Evolutionary conservation across 495 filamentous ascomycete genomes (phyloP).

Genomic region (Mytilinidion resinicola): DNA sequence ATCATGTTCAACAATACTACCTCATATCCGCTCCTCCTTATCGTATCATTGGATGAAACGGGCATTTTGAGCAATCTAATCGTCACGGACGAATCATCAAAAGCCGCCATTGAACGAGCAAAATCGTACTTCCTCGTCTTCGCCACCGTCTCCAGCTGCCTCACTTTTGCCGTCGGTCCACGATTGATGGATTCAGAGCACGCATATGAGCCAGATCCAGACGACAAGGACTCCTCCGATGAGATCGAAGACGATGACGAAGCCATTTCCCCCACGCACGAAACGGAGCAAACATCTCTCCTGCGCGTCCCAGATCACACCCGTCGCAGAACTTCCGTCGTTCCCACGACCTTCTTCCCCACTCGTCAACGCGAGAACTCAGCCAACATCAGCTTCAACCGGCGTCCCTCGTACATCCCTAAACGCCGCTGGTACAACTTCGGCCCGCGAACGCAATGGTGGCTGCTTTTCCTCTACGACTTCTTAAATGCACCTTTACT

Average conservation of each 20-base stretch:
- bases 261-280: slow-evolving; percentile 20
- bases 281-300: slow-evolving; percentile 41
- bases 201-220: slow-evolving; percentile 24
- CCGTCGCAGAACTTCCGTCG: slow-evolving; percentile 3
- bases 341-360: slow-evolving; percentile 21
- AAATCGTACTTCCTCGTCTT: slow-evolving; percentile 62
- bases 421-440: slow-evolving; percentile 34
- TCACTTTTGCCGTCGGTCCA: slow-evolving; percentile 58
- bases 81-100: slow-evolving; percentile 40
- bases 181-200: slow-evolving; percentile 46
- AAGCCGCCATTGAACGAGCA: slow-evolving; percentile 53
- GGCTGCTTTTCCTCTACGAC: slow-evolving; percentile 42
- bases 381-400: not conserved
- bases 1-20: slow-evolving; percentile 70
- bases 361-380: slow-evolving; percentile 9
- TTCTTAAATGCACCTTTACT: slow-evolving; percentile 58
- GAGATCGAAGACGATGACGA: slow-evolving; percentile 30
- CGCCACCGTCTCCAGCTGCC: slow-evolving; percentile 50
- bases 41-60: slow-evolving; percentile 56
- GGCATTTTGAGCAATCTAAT: slow-evolving; percentile 53
- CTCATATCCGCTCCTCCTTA: slow-evolving; percentile 57
- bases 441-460: slow-evolving; percentile 30
- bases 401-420: slow-evolving; percentile 13
- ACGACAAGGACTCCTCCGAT: slow-evolving; percentile 22
- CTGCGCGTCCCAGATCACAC: slow-evolving; percentile 30